Percentiles rank a stretch among this genome's conserved stretches.
phyloP scores from a whole-genome alignment of 352 stramenopile species.

The Globisporangium acanthophoron region DNA sequence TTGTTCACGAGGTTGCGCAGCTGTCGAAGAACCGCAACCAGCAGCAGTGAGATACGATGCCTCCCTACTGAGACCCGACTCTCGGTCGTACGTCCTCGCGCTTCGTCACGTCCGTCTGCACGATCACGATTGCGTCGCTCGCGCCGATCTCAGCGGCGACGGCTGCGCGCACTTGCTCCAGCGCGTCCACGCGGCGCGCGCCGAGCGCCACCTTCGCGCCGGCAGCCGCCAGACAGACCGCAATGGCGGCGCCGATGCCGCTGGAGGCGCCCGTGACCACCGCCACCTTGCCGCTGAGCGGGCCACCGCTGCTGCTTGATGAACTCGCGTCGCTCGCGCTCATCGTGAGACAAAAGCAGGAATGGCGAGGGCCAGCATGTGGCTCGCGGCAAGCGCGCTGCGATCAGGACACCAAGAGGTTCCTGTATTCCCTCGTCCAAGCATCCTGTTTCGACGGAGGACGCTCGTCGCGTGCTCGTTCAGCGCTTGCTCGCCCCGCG shows the following conservation, averaged over 20 bases:
- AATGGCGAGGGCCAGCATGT: neutral
- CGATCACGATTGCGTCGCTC: slow-evolving; percentile 27
- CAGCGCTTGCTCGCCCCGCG: no score
- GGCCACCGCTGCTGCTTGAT: slow-evolving; percentile 1
- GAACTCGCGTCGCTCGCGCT: neutral
- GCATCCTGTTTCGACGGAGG: no score
- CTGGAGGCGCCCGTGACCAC: slow-evolving; percentile 86
- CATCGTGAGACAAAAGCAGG: neutral
- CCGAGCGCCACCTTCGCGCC: slow-evolving; percentile 83
- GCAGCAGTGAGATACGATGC: neutral
- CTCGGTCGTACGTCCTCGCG: slow-evolving; percentile 30
- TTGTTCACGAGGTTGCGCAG: slow-evolving; percentile 52
- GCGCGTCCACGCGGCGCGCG: slow-evolving; percentile 56
- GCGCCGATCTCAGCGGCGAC: slow-evolving; percentile 28
- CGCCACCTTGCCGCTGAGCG: slow-evolving; percentile 71
- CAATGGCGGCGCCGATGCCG: slow-evolving; percentile 85
- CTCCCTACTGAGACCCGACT: no score
- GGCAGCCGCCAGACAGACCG: slow-evolving; percentile 49
- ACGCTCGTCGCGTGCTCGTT: no score
- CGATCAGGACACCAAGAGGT: no score
- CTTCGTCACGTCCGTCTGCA: slow-evolving; percentile 66
- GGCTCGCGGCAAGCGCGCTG: no score
- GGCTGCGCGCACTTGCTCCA: slow-evolving; percentile 34
- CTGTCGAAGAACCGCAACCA: slow-evolving; percentile 2
- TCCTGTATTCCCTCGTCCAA: no score